Evolutionary conservation across 2,329 filamentous ascomycete genomes (phyloP).

Genomic region (Didymella sp.): DNA sequence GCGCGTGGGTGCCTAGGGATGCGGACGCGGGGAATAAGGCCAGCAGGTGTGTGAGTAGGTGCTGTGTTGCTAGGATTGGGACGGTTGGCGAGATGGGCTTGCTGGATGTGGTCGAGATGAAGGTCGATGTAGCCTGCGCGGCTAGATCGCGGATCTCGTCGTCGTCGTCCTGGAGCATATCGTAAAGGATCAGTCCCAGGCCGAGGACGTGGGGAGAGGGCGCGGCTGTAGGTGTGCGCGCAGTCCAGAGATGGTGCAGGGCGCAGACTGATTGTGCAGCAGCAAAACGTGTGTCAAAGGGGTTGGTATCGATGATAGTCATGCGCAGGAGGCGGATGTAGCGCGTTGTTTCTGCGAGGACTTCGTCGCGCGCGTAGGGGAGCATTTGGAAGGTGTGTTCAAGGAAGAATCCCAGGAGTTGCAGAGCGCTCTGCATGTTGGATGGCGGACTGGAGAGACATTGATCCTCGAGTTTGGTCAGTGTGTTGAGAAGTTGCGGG

Average conservation of each 20-base stretch:
- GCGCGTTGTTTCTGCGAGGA: constrained; percentile 24
- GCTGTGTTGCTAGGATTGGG: constrained; percentile 58
- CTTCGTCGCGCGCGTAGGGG: constrained; percentile 6
- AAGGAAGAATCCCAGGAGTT: constrained; percentile 43
- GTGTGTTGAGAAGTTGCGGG: constrained; percentile 21
- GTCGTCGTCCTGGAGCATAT: constrained; percentile 77
- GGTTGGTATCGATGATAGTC: constrained; percentile 48
- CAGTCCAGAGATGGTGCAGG: constrained; percentile 37
- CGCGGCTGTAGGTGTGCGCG: neutral
- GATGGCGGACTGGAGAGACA: constrained; percentile 40
- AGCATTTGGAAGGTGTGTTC: constrained; percentile 32
- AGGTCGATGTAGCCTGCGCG: constrained; percentile 56
- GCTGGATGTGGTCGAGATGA: constrained; percentile 50
- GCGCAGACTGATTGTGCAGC: constrained; percentile 63
- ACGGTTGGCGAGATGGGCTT: constrained; percentile 48
- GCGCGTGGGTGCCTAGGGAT: constrained; percentile 45
- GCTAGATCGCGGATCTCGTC: constrained; percentile 80
- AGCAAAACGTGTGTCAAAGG: constrained; percentile 70
- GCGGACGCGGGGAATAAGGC: constrained; percentile 44
- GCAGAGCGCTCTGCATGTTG: constrained; percentile 41
- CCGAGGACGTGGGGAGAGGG: constrained; percentile 30
- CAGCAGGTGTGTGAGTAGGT: constrained; percentile 45
- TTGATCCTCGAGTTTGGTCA: constrained; percentile 37
- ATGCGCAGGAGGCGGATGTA: constrained; percentile 43
- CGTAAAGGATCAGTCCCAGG: constrained; percentile 55